Conservation (phyloP, 202 grass and related monocot species). For the Zoysia matrella region DNA sequence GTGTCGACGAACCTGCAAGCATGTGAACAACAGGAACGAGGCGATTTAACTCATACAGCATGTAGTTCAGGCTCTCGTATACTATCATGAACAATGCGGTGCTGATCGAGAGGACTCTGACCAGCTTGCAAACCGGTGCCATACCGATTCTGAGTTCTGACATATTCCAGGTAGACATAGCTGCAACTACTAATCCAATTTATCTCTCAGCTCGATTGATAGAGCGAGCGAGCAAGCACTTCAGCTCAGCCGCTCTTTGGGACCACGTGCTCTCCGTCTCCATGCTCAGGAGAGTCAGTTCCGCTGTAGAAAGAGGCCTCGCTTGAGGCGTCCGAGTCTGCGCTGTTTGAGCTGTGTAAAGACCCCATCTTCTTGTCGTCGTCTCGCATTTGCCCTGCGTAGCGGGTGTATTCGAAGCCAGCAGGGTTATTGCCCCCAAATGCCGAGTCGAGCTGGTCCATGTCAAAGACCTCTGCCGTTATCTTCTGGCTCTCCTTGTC, state of each 20-base stretch:
- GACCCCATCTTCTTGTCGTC: slow-evolving; percentile 71
- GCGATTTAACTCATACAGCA: neutral
- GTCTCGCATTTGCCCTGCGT: slow-evolving; percentile 60
- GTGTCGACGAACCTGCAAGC: neutral
- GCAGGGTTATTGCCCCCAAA: slow-evolving; percentile 67
- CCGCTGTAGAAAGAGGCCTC: slow-evolving; percentile 70
- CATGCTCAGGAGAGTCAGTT: slow-evolving; percentile 44
- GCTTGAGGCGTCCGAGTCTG: slow-evolving; percentile 50
- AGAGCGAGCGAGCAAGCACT: neutral
- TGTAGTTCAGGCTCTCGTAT: neutral
- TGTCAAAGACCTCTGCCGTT: slow-evolving; percentile 74
- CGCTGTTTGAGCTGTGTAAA: slow-evolving; percentile 28
- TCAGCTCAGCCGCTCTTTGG: slow-evolving; percentile 27
- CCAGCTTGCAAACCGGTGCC: slow-evolving; percentile 27
- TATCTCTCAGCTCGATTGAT: neutral
- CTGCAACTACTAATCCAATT: neutral
- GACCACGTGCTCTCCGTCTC: neutral
- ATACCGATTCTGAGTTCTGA: neutral
- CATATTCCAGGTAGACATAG: slow-evolving; percentile 31
- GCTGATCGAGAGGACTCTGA: slow-evolving; percentile 8
- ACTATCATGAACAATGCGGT: slow-evolving; percentile 6
- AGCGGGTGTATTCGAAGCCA: slow-evolving; percentile 65
- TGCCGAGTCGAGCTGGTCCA: slow-evolving; percentile 66
- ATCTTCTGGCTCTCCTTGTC: slow-evolving; percentile 79
- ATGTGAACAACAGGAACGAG: neutral